Evolutionary conservation across 116 monocot genomes (phyloP), one percentile per base, ranked within the genome.

Genomic region (Zostera marina): DNA sequence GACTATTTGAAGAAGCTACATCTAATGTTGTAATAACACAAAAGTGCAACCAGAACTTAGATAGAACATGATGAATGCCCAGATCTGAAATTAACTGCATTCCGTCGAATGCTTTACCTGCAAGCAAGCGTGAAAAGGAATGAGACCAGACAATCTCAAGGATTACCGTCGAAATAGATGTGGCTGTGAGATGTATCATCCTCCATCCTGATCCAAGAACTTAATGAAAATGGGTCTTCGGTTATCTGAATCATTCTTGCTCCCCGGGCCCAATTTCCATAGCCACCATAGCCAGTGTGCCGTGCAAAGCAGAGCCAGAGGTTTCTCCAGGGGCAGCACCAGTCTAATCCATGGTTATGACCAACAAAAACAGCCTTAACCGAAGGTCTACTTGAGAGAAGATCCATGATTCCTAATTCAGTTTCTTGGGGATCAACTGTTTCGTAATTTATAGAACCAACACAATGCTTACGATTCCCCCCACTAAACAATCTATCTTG

Each of bases 231-330:
- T 5, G 86, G 82, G 0, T 73, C 12, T 55, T 83, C 86, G 2
- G 73, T 67, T 42, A 83, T 75, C 60, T 86, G 68, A 4, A 92
- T 61, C 1, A 92, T 76, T 60, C 87, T 80, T 49, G 83, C 70
- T 21, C 92, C 87, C 47, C 80, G 72, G 8, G 92, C 74, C 92
- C 87, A 87, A 44, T 65, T 44, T 2, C 87, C 87, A 32, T 92
- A 92, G 42, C 87, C 87, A 42, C 92, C 87, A 66, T 92, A 77
- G 48, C 92, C 87, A 0, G 76, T 87, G 57, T 83, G 92, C 19
- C 87, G 78, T 52, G 92, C 83, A 66, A 87, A 92, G 76, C 87
- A 92, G 53, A 92, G 48, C 83, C 87, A 92, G 9, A 87, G 78
- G 0, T 47, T 70, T 58, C 78, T 48, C 56, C 73, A 78, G 17